Percentiles rank a stretch among this genome's conserved stretches.
These are phyloP conservation scores for Arctostaphylos glauca DNA, from an alignment of 148 eudicot genomes.

Conservation along the genomic window DNA sequence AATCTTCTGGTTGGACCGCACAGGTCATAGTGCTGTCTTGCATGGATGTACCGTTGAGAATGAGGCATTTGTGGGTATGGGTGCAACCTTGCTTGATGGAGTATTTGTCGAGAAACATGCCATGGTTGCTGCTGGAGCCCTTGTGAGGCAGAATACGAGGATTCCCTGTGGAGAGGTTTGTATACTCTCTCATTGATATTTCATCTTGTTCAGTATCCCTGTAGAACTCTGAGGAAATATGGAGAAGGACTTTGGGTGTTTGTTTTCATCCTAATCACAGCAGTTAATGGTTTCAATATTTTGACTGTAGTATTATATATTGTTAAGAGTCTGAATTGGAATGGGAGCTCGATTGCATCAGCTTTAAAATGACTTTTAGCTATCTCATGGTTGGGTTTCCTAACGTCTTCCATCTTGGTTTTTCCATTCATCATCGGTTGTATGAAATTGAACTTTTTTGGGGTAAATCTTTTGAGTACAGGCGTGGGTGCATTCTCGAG, in stretches of 20 bases:
- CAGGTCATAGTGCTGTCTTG: conserved; percentile 64
- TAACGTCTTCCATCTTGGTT: background rate
- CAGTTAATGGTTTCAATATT: background rate
- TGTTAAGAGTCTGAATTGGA: background rate
- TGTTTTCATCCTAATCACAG: background rate
- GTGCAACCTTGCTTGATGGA: conserved; percentile 63
- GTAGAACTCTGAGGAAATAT: background rate
- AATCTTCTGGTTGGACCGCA: conserved; percentile 13
- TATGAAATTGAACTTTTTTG: background rate
- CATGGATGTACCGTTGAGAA: conserved; percentile 67
- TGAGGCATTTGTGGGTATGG: conserved; percentile 63
- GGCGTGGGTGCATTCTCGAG: background rate
- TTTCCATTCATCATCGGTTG: background rate
- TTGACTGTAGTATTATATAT: background rate
- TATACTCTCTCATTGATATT: background rate
- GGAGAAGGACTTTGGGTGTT: background rate
- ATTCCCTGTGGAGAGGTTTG: conserved; percentile 62
- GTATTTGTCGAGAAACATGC: conserved; percentile 55
- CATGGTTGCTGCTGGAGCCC: conserved; percentile 70
- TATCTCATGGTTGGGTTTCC: background rate
- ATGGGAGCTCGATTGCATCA: background rate
- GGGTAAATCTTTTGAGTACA: background rate
- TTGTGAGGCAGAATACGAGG: conserved; percentile 61
- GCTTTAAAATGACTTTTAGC: too few species aligned
- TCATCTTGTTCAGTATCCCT: background rate